A percentile compares a stretch with the other conserved stretches of the same genome.
Conservation (phyloP, 164 flowering plant species). For the Piper betle region DNA sequence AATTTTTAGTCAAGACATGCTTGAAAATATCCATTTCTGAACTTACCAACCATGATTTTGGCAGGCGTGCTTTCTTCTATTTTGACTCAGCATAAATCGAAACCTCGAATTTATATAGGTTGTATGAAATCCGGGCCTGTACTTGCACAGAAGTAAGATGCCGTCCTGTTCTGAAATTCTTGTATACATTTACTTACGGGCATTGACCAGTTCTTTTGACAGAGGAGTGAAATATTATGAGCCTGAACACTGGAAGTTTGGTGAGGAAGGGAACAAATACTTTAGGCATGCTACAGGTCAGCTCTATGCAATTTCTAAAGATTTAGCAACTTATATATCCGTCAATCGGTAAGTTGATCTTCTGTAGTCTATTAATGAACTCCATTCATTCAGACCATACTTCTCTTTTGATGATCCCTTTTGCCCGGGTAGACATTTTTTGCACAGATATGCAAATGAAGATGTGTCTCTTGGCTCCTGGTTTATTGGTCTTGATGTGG, state of each 20-base stretch:
- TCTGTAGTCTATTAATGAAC: neutral
- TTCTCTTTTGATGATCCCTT: neutral
- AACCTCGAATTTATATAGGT: conserved; percentile 84
- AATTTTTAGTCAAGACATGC: neutral
- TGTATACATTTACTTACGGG: neutral
- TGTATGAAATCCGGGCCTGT: conserved; percentile 99
- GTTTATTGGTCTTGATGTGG: conserved; percentile 90
- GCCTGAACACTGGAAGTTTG: conserved; percentile 97
- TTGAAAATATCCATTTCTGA: neutral
- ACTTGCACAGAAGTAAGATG: conserved; percentile 64
- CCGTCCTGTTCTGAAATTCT: neutral
- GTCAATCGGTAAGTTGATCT: conserved; percentile 40
- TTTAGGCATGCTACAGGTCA: conserved; percentile 97
- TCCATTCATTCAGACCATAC: neutral
- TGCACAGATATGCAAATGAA: conserved; percentile 85
- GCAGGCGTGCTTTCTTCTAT: conserved; percentile 75
- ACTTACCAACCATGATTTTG: neutral
- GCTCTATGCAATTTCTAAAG: conserved; percentile 83
- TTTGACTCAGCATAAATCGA: conserved; percentile 77
- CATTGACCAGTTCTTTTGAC: neutral
- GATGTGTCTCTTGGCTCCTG: conserved; percentile 90
- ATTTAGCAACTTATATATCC: conserved; percentile 85
- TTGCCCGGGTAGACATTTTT: conserved; percentile 39
- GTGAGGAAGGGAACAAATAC: conserved; percentile 92
- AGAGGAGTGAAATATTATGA: conserved; percentile 92